Conservation (phyloP, 495 filamentous ascomycete species). For the Talaromyces stipitatus region DNA sequence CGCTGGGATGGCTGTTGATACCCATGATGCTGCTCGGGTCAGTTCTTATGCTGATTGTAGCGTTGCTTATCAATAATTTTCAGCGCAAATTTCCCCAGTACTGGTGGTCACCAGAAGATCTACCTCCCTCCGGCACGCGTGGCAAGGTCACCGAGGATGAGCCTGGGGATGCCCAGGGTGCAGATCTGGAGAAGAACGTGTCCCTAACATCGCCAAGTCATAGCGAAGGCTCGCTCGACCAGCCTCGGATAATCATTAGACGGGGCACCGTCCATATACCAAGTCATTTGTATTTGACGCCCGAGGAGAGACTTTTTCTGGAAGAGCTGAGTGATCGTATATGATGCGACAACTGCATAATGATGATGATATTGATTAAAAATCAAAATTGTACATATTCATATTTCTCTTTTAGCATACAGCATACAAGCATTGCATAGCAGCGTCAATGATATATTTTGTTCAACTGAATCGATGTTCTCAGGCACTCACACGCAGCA, state of each 20-base stretch:
- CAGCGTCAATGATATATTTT: too few species aligned
- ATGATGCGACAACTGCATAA: background rate
- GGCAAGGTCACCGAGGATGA: background rate
- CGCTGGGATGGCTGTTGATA: slow-evolving; percentile 68
- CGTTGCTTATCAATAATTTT: slow-evolving; percentile 68
- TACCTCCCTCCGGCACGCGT: slow-evolving; percentile 8
- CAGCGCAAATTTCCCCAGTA: slow-evolving; percentile 69
- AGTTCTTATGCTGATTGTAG: slow-evolving; percentile 56
- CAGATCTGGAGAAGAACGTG: slow-evolving; percentile 19
- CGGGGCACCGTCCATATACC: slow-evolving; percentile 23
- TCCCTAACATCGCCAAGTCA: background rate
- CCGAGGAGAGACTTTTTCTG: slow-evolving; percentile 23
- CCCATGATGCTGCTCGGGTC: slow-evolving; percentile 59
- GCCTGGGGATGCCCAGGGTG: background rate
- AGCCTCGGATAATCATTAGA: slow-evolving; percentile 24
- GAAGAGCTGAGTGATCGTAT: slow-evolving; percentile 27
- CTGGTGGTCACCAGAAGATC: slow-evolving; percentile 51
- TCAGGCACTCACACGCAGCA: slow-evolving; percentile 1
- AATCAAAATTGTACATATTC: background rate
- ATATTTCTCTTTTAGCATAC: background rate
- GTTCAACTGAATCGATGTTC: too few species aligned
- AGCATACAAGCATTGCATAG: slow-evolving; percentile 2
- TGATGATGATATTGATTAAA: background rate
- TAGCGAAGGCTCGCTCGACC: background rate
- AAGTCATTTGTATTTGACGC: slow-evolving; percentile 25